Base-by-base conservation (phyloP, 176 grass and related monocot genomes). In the Microstegium vimineum region DNA sequence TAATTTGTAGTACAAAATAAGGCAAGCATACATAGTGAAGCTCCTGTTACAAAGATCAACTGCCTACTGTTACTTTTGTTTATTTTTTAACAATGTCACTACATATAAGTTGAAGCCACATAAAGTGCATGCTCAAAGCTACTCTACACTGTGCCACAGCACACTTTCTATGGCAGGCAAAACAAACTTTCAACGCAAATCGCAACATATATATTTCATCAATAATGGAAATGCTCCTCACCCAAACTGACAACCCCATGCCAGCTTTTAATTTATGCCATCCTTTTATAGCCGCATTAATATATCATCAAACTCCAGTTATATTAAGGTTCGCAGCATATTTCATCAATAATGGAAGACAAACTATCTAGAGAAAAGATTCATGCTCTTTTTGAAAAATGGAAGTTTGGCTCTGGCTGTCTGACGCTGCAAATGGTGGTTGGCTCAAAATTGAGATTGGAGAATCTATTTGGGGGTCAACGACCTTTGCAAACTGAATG, bases 391-490 rank as follows among this genome's bases (percentile, higher is more conserved):
- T 34, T 33, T 54, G 54, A 35, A 66, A 49, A 79, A 12, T 66
- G 33, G 23, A 59, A 65, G 43, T 27, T 66, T 66, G 66, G 38
- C 16, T 42, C 16, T 41, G 34, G 33, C 26, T 36, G 30, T 60
- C 46, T 66, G 67, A 74, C 34, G 45, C 22, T 6, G 51, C 38
- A 75, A 31, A 54, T 8, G 22, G 81, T 75, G n/a, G 69, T 78
- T 72, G 73, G 56, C 26, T 37, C 25, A 16, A 54, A 68, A 34
- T 15, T 78, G 10, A 40, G 64, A 82, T 13, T 25, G 31, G 38
- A 37, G 73, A 84, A 84, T 60, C 34, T 60, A 59, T 60, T 67
- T 79, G 36, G 17, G 17, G n/a, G 15, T 64, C 42, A 79, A 72
- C 75, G 25, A 80, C 60, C 61, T 84, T 31, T 69, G 36, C 69